phyloP scores from a whole-genome alignment of 108 stramenopile species.

The Nannochloropsis gaditana region DNA sequence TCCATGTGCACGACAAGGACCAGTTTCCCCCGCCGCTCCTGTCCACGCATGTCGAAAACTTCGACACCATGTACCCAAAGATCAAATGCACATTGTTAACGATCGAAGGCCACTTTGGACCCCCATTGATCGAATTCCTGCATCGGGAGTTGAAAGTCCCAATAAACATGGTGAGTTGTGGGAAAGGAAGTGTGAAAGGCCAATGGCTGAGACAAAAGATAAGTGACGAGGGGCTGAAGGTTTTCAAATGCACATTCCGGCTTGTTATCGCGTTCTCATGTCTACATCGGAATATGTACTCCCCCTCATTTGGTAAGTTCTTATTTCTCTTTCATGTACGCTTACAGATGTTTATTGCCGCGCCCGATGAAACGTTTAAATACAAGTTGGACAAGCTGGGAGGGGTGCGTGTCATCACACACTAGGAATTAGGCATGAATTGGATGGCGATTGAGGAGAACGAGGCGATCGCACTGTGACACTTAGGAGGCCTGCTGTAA shows the following conservation, averaged over 20 bases:
- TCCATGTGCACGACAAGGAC: conserved; percentile 60
- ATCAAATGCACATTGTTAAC: conserved; percentile 55
- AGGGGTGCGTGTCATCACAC: conserved; percentile 64
- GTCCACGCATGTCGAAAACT: conserved; percentile 48
- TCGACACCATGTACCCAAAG: conserved; percentile 63
- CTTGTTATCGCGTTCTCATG: background rate
- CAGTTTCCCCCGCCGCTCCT: conserved; percentile 39
- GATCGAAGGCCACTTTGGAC: conserved; percentile 55
- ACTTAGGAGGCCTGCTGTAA: too few species aligned
- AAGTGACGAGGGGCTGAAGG: background rate
- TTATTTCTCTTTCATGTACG: conserved; percentile 22
- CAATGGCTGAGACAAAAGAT: too few species aligned
- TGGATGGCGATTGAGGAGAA: too few species aligned
- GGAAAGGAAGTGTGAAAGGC: background rate
- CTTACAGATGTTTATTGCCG: conserved; percentile 62
- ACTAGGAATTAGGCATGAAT: conserved; percentile 25
- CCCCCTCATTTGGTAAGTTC: background rate
- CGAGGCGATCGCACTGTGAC: too few species aligned
- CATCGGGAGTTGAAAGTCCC: background rate
- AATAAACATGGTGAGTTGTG: background rate
- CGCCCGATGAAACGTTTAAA: conserved; percentile 63
- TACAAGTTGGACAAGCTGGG: conserved; percentile 60
- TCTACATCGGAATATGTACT: background rate
- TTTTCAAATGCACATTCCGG: background rate
- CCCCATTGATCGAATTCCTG: conserved; percentile 53